These are phyloP conservation scores for Elsinoe arachidis DNA, from an alignment of 2,329 filamentous ascomycete species.

Conservation along the genomic window DNA sequence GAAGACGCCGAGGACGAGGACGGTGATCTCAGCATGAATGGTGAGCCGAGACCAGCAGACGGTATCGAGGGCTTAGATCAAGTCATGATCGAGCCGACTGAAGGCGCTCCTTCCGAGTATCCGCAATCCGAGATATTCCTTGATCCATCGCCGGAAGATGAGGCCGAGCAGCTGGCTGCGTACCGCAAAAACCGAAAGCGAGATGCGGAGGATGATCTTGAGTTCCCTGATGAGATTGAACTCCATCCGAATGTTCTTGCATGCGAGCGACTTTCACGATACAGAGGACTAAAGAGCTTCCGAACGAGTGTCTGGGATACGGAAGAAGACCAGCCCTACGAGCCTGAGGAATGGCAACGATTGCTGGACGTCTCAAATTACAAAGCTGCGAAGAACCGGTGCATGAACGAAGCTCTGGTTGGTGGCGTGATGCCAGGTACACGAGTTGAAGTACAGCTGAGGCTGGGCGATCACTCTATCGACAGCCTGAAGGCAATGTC, in stretches of 20 bases:
- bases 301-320: conserved; percentile 83
- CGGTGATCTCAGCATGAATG: conserved; percentile 44
- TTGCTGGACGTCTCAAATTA: conserved; percentile 86
- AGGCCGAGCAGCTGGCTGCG: conserved; percentile 69
- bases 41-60: conserved; percentile 63
- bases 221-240: conserved; percentile 97
- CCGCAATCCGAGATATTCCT: conserved; percentile 89
- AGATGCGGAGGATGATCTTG: conserved; percentile 80
- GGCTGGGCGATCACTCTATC: conserved; percentile 36
- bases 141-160: conserved; percentile 70
- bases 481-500: conserved; percentile 46
- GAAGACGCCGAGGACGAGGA: conserved; percentile 55
- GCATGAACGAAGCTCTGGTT: conserved; percentile 73
- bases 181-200: conserved; percentile 70
- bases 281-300: conserved; percentile 85
- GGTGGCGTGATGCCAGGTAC: conserved; percentile 80
- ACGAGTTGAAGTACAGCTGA: conserved; percentile 70
- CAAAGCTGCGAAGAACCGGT: conserved; percentile 67
- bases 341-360: conserved; percentile 83
- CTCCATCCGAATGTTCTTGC: conserved; percentile 80
- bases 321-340: conserved; percentile 73
- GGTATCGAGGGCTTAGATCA: conserved; percentile 60
- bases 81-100: conserved; percentile 45
- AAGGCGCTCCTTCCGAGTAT: conserved; percentile 71
- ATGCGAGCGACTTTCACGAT: conserved; percentile 73